Percentiles rank a stretch among this genome's conserved stretches.
Conservation (phyloP, 225 moss, liverwort and hornwort genomes). For the Marchantia paleacea region DNA sequence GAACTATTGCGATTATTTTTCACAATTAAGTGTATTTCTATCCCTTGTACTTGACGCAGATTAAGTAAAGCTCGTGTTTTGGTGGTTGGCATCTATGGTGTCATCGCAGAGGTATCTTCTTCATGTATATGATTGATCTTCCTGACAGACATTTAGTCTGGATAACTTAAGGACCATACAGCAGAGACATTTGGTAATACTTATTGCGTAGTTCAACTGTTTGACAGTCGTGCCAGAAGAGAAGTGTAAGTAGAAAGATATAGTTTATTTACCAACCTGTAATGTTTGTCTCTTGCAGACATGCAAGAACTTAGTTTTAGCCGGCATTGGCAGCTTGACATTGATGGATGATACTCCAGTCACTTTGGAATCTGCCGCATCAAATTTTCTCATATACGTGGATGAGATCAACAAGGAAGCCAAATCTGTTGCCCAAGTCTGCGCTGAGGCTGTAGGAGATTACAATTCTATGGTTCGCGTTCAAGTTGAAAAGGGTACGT, state of each 20-base stretch:
- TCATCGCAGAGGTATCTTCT: slow-evolving; percentile 80
- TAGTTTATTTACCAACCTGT: background rate
- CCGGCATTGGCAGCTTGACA: slow-evolving; percentile 83
- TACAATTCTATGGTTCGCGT: slow-evolving; percentile 97
- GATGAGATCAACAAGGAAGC: slow-evolving; percentile 59
- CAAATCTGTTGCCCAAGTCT: slow-evolving; percentile 61
- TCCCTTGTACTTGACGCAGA: slow-evolving; percentile 39
- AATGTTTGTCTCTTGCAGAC: slow-evolving; percentile 46
- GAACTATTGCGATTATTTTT: background rate
- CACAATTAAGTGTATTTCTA: background rate
- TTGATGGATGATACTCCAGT: slow-evolving; percentile 78
- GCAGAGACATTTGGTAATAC: background rate
- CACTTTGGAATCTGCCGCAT: slow-evolving; percentile 65
- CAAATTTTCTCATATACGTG: slow-evolving; percentile 79
- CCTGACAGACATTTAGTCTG: no score
- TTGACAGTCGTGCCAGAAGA: background rate
- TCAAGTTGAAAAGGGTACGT: slow-evolving; percentile 63
- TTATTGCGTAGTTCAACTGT: no score
- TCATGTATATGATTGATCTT: background rate
- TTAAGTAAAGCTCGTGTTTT: slow-evolving; percentile 94
- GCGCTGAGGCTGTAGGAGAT: slow-evolving; percentile 76
- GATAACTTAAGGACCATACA: no score
- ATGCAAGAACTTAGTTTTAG: slow-evolving; percentile 96
- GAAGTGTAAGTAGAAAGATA: background rate
- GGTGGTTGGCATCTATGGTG: slow-evolving; percentile 83